Conservation (phyloP, 352 stramenopile genomes). For the Peronospora farinosa region DNA sequence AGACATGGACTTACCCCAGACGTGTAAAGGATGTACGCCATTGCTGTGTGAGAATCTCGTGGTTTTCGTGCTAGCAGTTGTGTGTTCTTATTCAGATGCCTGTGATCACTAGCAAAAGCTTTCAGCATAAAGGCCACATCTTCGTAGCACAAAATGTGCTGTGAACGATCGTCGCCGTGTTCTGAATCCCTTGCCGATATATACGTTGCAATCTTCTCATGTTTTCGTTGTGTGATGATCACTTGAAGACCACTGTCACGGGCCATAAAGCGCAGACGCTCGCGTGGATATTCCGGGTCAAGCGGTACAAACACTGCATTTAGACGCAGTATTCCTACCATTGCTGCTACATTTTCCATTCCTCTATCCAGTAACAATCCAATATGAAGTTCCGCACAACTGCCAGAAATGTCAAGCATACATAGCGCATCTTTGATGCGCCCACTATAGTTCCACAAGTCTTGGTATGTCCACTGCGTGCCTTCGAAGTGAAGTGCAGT, state of each 20-base stretch:
- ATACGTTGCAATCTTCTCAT: slow-evolving; percentile 17
- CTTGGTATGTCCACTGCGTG: slow-evolving; percentile 33
- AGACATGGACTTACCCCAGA: too few species aligned
- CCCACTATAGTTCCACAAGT: slow-evolving; percentile 30
- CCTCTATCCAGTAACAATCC: slow-evolving; percentile 40
- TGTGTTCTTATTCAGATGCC: not conserved
- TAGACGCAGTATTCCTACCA: slow-evolving; percentile 34
- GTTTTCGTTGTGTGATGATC: slow-evolving; percentile 36
- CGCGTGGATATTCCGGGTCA: slow-evolving; percentile 39
- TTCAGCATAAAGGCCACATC: slow-evolving; percentile 11
- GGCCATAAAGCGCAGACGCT: slow-evolving; percentile 48
- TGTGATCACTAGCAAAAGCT: not conserved
- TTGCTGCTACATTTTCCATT: slow-evolving; percentile 36
- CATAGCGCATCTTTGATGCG: slow-evolving; percentile 21
- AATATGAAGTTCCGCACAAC: slow-evolving; percentile 21
- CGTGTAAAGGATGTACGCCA: too few species aligned
- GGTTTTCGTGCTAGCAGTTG: not conserved
- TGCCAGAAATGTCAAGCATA: slow-evolving; percentile 8
- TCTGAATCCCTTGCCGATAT: slow-evolving; percentile 9
- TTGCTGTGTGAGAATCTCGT: slow-evolving; percentile 6
- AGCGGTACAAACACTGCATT: slow-evolving; percentile 40
- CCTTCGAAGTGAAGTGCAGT: slow-evolving; percentile 38
- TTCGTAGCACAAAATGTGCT: slow-evolving; percentile 31
- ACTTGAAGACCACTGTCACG: slow-evolving; percentile 33
- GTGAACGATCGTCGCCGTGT: slow-evolving; percentile 2